Conservation (phyloP, 495 filamentous ascomycete species). For the Elasticomyces elasticus region DNA sequence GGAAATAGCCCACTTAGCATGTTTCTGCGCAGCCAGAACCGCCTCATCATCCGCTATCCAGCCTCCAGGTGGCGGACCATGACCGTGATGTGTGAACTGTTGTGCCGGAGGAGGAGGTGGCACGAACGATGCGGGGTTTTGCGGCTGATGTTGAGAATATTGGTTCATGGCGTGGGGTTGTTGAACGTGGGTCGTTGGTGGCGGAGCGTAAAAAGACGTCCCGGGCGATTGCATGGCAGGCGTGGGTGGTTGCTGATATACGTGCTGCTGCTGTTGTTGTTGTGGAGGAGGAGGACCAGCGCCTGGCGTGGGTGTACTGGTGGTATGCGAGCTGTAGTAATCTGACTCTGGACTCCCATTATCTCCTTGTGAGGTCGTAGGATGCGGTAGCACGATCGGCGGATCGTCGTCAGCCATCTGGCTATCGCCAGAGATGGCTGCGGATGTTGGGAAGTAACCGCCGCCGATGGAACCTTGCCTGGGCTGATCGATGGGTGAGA, state of each 20-base stretch:
- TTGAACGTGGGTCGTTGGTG: too few species aligned
- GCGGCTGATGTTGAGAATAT: too few species aligned
- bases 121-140: too few species aligned
- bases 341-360: background rate
- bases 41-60: conserved; percentile 57
- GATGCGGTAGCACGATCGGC: background rate
- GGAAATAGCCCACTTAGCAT: conserved; percentile 94
- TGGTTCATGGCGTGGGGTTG: too few species aligned
- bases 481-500: conserved; percentile 34
- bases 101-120: conserved; percentile 26
- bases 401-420: background rate
- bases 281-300: background rate
- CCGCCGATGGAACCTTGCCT: conserved; percentile 37
- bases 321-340: background rate
- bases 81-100: conserved; percentile 5
- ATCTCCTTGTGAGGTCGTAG: background rate
- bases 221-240: background rate
- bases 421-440: conserved; percentile 26
- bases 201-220: background rate
- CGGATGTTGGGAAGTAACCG: conserved; percentile 46
- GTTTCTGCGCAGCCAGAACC: conserved; percentile 76
- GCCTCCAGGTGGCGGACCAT: conserved; percentile 13
- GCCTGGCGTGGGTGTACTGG: background rate
- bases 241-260: too few species aligned
- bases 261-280: too few species aligned